Percentiles rank a stretch among this genome's conserved stretches.
Conservation (phyloP, 768 basidiomycete genomes). For the Russula brevipes region DNA sequence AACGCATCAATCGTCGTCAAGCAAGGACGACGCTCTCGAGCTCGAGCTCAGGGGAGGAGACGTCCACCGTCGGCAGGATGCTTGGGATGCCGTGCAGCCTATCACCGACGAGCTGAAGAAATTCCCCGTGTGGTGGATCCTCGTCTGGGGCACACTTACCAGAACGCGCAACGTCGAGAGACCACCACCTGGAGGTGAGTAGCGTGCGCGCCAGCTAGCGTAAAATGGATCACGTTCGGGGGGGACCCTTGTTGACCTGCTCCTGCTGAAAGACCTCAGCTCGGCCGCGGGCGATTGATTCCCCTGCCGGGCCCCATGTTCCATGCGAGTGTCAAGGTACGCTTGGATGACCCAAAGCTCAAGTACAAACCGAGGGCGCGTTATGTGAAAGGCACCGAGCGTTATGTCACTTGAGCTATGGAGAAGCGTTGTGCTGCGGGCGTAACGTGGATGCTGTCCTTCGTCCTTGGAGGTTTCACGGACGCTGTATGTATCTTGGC, state of each 20-base stretch:
- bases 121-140: conserved; percentile 57
- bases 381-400: conserved; percentile 45
- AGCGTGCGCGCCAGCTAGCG: neutral
- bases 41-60: neutral
- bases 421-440: neutral
- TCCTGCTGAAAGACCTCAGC: conserved; percentile 40
- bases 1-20: too few species aligned
- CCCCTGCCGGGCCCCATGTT: conserved; percentile 45
- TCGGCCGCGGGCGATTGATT: conserved; percentile 55
- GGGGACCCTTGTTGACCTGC: neutral
- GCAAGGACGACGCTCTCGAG: too few species aligned
- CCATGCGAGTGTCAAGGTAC: conserved; percentile 57
- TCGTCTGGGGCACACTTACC: conserved; percentile 54
- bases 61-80: neutral
- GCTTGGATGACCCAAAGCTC: conserved; percentile 44
- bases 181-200: conserved; percentile 51
- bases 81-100: conserved; percentile 41
- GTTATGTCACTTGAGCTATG: conserved; percentile 38
- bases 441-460: neutral
- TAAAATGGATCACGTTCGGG: neutral
- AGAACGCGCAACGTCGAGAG: conserved; percentile 53
- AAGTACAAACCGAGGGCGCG: conserved; percentile 56
- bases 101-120: conserved; percentile 48
- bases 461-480: neutral
- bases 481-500: neutral